A percentile compares a stretch with the other conserved stretches of the same genome.
These are phyloP conservation scores for Lachancea fermentati DNA, from an alignment of 805 yeast genomes.

Conservation along the genomic window DNA sequence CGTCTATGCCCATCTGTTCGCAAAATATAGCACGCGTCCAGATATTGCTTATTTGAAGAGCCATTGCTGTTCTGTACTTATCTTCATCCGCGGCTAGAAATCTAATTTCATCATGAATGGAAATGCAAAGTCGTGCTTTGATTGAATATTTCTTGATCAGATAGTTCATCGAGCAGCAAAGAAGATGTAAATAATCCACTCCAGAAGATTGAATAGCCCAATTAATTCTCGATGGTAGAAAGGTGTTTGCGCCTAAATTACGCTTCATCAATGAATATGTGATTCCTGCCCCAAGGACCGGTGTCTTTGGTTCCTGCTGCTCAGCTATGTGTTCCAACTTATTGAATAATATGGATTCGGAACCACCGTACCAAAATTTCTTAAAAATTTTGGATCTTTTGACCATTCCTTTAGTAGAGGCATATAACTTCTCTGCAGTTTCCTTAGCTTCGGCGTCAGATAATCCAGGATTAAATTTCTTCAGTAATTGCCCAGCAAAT, in stretches of 20 bases:
- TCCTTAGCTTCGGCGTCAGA: conserved; percentile 59
- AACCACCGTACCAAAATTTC: conserved; percentile 76
- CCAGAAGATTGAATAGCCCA: conserved; percentile 99
- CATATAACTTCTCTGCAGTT: conserved; percentile 64
- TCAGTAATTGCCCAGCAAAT: conserved; percentile 78
- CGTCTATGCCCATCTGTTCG: conserved; percentile 82
- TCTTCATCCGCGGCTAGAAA: conserved; percentile 72
- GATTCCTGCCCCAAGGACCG: conserved; percentile 88
- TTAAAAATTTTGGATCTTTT: conserved; percentile 30
- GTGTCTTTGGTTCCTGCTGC: conserved; percentile 76
- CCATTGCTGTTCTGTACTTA: conserved; percentile 68
- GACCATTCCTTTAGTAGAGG: conserved; percentile 73
- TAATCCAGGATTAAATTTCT: conserved; percentile 72
- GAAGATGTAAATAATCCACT: conserved; percentile 86
- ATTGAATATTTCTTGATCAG: conserved; percentile 57
- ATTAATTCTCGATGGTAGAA: conserved; percentile 84
- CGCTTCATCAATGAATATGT: conserved; percentile 71
- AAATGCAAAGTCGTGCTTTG: conserved; percentile 71
- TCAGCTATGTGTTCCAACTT: conserved; percentile 82
- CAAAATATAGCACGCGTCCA: conserved; percentile 98
- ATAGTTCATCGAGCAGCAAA: conserved; percentile 84
- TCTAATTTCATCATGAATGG: conserved; percentile 94
- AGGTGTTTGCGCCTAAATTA: conserved; percentile 60
- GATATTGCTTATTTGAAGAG: conserved; percentile 80
- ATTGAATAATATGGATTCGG: conserved; percentile 89